Evolutionary conservation across 495 filamentous ascomycete species (phyloP).

Genomic region (Talaromyces proteolyticus): DNA sequence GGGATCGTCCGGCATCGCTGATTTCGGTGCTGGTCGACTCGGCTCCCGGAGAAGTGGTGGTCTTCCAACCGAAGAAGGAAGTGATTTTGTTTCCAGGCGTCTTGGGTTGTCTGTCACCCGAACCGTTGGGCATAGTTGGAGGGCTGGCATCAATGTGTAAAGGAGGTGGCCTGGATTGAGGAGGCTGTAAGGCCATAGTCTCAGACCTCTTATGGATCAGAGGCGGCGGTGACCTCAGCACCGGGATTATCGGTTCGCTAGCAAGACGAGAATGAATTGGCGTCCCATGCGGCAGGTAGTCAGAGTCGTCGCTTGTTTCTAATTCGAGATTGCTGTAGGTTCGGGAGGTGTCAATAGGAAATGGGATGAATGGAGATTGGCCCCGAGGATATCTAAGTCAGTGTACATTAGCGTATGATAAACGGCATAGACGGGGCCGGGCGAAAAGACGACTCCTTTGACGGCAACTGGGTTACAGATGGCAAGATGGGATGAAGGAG

Average conservation of each 20-base stretch:
- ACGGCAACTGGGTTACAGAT: background rate
- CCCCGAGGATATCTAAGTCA: conserved; percentile 30
- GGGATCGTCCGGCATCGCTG: conserved; percentile 56
- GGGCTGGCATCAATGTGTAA: conserved; percentile 30
- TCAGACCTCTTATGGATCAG: conserved; percentile 27
- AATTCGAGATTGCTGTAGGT: conserved; percentile 3
- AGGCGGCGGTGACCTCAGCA: conserved; percentile 36
- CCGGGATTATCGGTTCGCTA: conserved; percentile 42
- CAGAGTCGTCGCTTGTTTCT: conserved; percentile 19
- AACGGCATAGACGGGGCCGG: conserved; percentile 11
- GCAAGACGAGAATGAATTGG: conserved; percentile 38
- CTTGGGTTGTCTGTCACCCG: conserved; percentile 42
- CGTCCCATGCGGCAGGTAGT: conserved; percentile 39
- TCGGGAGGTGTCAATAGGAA: conserved; percentile 31
- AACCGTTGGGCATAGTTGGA: conserved; percentile 23
- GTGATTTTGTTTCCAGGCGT: conserved; percentile 59
- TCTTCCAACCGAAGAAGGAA: conserved; percentile 66
- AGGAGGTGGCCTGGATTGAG: conserved; percentile 29
- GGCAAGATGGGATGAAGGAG: conserved; percentile 7
- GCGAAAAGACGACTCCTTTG: background rate
- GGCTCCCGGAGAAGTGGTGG: conserved; percentile 47
- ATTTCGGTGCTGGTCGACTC: conserved; percentile 60
- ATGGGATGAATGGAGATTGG: conserved; percentile 21
- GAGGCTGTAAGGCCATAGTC: conserved; percentile 40
- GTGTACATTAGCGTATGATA: background rate